phyloP scores from a whole-genome alignment of 306 rosid genomes.

The Lathyrus tuberosus region DNA sequence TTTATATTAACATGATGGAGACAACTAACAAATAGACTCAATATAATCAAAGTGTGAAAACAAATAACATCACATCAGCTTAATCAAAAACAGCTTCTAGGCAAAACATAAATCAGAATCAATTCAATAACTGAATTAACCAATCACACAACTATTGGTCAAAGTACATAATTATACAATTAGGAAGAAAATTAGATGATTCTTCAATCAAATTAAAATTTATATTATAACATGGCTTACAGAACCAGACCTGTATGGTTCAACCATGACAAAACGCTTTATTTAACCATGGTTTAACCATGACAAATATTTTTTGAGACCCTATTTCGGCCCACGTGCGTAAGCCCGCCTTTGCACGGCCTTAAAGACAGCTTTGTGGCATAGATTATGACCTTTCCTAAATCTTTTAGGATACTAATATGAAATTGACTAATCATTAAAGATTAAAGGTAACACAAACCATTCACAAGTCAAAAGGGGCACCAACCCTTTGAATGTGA shows the following conservation, averaged over 20 bases:
- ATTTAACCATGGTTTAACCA: too few species aligned
- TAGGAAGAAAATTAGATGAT: background rate
- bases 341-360: too few species aligned
- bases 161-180: slow-evolving; percentile 31
- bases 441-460: slow-evolving; percentile 32
- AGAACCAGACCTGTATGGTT: too few species aligned
- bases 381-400: background rate
- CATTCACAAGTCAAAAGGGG: slow-evolving; percentile 39
- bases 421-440: slow-evolving; percentile 37
- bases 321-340: too few species aligned
- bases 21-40: slow-evolving; percentile 48
- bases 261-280: too few species aligned
- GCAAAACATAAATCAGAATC: too few species aligned
- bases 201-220: background rate
- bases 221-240: background rate
- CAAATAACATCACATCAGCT: slow-evolving; percentile 73
- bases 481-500: slow-evolving; percentile 31
- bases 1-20: slow-evolving; percentile 36
- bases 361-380: background rate
- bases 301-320: too few species aligned
- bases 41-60: slow-evolving; percentile 54
- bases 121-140: slow-evolving; percentile 47
- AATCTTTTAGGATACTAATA: background rate
- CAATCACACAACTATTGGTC: slow-evolving; percentile 43
- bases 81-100: slow-evolving; percentile 45